Percentiles rank a stretch among this genome's conserved stretches.
These are phyloP conservation scores for Osmozyma mogii DNA, from an alignment of 805 yeast species.

Conservation along the genomic window DNA sequence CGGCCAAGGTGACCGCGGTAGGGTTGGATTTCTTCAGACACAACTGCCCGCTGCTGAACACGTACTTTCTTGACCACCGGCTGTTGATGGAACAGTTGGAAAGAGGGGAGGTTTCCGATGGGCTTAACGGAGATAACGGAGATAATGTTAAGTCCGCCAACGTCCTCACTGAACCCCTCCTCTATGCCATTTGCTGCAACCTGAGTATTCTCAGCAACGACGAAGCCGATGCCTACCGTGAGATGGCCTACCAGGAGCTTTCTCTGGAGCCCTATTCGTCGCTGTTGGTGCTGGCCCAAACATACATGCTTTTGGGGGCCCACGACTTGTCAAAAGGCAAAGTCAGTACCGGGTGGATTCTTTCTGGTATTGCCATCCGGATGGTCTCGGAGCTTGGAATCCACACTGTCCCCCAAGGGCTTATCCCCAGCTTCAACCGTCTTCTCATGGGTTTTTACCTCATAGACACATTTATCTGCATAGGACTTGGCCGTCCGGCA, in stretches of 20 bases:
- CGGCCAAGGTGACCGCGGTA: constrained; percentile 7
- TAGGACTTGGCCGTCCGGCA: constrained; percentile 10
- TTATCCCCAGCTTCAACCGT: constrained; percentile 3
- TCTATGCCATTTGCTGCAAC: constrained; percentile 12
- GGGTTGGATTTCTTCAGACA: constrained; percentile 7
- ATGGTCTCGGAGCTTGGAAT: constrained; percentile 12
- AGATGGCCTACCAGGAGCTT: constrained; percentile 5
- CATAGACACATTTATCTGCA: constrained; percentile 9
- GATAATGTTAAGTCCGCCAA: no score
- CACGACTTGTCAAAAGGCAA: constrained; percentile 12
- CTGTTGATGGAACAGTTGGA: constrained; percentile 7
- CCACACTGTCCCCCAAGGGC: constrained; percentile 5
- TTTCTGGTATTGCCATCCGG: constrained; percentile 10
- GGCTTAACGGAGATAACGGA: no score
- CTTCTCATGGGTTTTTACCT: constrained; percentile 10
- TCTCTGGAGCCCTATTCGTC: constrained; percentile 4
- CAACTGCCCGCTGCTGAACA: constrained; percentile 4
- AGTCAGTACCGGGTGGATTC: constrained; percentile 11
- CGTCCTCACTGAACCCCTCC: constrained; percentile 5
- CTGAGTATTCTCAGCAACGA: constrained; percentile 5
- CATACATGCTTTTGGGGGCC: constrained; percentile 9
- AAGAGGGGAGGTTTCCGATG: constrained; percentile 4
- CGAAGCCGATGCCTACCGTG: constrained; percentile 11
- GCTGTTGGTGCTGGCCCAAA: constrained; percentile 10
- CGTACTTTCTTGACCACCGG: constrained; percentile 7